Percentiles rank a stretch among this genome's conserved stretches.
Conservation (phyloP, 495 filamentous ascomycete genomes). For the Tuber brumale region DNA sequence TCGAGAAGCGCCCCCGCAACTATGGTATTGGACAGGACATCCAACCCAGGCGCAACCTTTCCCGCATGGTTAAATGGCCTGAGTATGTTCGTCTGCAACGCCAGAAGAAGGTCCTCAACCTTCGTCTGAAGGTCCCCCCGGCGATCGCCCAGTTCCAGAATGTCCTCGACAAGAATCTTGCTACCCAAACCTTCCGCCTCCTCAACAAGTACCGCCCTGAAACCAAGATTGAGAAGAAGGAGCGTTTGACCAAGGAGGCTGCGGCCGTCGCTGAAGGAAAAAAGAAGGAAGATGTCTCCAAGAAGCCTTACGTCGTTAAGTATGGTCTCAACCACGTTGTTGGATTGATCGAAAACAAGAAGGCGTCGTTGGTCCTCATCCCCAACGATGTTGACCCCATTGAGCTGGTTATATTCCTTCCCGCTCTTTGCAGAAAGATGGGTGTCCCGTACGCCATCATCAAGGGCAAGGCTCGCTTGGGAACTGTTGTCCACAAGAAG, state of each 20-base stretch:
- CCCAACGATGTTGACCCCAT: conserved; percentile 99
- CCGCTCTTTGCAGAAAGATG: conserved; percentile 99
- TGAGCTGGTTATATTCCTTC: conserved; percentile 98
- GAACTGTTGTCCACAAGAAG: conserved; percentile 99
- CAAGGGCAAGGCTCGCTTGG: conserved; percentile 98
- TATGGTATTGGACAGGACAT: conserved; percentile 99
- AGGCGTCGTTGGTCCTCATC: conserved; percentile 94
- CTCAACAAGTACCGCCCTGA: conserved; percentile 99
- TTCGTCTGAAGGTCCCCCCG: conserved; percentile 97
- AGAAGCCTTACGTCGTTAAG: conserved; percentile 99
- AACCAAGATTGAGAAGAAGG: conserved; percentile 99
- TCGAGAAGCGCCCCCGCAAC: conserved; percentile 96
- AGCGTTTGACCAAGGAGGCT: conserved; percentile 94
- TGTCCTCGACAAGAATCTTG: conserved; percentile 96
- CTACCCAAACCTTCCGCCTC: conserved; percentile 93
- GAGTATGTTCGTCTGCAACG: conserved; percentile 98
- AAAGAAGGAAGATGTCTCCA: conserved; percentile 99
- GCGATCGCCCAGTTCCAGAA: conserved; percentile 96
- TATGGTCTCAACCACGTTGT: conserved; percentile 99
- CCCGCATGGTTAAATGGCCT: conserved; percentile 99
- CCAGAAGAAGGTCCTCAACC: conserved; percentile 98
- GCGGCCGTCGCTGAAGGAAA: conserved; percentile 94
- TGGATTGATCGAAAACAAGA: conserved; percentile 99
- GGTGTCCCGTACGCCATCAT: conserved; percentile 98
- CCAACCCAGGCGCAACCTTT: conserved; percentile 94